These are phyloP conservation scores for bread wheat (Triticum aestivum) DNA, from an alignment of 176 grass and related monocot genomes.

Conservation along the genomic window DNA sequence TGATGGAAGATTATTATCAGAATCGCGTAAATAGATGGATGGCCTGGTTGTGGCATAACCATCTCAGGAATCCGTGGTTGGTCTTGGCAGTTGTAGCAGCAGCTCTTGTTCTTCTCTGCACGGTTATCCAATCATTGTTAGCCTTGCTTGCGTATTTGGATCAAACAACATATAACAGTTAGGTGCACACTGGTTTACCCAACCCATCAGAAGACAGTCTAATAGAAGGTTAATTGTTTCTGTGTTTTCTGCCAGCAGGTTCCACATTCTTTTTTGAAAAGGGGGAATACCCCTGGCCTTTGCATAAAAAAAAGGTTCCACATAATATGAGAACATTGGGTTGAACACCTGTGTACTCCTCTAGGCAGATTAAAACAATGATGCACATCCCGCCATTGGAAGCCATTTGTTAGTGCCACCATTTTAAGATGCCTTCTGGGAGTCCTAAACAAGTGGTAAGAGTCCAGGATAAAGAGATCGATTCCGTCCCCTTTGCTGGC, in stretches of 20 bases:
- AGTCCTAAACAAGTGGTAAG: no score
- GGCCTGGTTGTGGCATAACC: slow-evolving; percentile 22
- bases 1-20: slow-evolving; percentile 4
- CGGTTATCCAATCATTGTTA: not conserved
- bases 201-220: not conserved
- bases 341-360: no score
- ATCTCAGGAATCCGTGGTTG: not conserved
- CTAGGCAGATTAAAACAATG: no score
- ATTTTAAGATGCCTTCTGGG: no score
- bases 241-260: not conserved
- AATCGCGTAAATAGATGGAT: slow-evolving; percentile 22
- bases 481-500: no score
- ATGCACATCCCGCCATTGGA: no score
- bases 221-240: not conserved
- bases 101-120: not conserved
- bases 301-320: not conserved
- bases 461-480: no score
- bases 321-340: not conserved
- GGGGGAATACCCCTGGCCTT: no score
- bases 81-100: not conserved
- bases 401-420: no score
- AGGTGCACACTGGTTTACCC: not conserved
- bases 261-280: not conserved
- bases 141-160: not conserved
- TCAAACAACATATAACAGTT: not conserved